Percentiles rank a stretch among this genome's conserved stretches.
phyloP scores from a whole-genome alignment of 768 basidiomycete species.

The Lanmaoa pseudosensibilis region DNA sequence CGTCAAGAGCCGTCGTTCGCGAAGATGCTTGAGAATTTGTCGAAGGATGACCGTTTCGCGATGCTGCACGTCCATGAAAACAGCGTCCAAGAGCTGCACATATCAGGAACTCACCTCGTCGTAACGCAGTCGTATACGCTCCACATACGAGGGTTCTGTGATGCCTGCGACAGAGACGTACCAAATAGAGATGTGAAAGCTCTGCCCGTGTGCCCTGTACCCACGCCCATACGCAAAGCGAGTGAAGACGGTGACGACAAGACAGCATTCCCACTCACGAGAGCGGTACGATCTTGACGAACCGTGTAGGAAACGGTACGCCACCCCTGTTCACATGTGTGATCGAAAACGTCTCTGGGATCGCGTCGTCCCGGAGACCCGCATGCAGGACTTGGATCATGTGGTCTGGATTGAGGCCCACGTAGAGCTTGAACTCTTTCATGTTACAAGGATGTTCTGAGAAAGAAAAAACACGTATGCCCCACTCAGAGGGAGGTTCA shows the following conservation, averaged over 20 bases:
- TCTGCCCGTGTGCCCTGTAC: constrained; percentile 63
- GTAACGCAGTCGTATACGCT: constrained; percentile 49
- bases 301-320: constrained; percentile 62
- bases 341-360: constrained; percentile 64
- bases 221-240: neutral
- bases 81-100: neutral
- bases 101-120: constrained; percentile 54
- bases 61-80: constrained; percentile 42
- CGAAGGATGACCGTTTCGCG: constrained; percentile 65
- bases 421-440: constrained; percentile 77
- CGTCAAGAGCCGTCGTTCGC: constrained; percentile 68
- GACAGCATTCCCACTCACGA: constrained; percentile 48
- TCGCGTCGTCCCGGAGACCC: constrained; percentile 62
- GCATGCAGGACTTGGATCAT: constrained; percentile 68
- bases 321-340: constrained; percentile 55
- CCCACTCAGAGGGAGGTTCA: constrained; percentile 1
- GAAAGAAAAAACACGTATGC: neutral
- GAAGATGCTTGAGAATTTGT: constrained; percentile 56
- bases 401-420: constrained; percentile 62
- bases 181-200: constrained; percentile 83
- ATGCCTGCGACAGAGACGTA: constrained; percentile 64
- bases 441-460: constrained; percentile 81
- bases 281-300: constrained; percentile 72
- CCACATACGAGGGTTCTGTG: constrained; percentile 54
- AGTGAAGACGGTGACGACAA: neutral